These are phyloP conservation scores for Tolypocladium nubicola DNA, from an alignment of 2,329 filamentous ascomycete genomes.

Conservation along the genomic window DNA sequence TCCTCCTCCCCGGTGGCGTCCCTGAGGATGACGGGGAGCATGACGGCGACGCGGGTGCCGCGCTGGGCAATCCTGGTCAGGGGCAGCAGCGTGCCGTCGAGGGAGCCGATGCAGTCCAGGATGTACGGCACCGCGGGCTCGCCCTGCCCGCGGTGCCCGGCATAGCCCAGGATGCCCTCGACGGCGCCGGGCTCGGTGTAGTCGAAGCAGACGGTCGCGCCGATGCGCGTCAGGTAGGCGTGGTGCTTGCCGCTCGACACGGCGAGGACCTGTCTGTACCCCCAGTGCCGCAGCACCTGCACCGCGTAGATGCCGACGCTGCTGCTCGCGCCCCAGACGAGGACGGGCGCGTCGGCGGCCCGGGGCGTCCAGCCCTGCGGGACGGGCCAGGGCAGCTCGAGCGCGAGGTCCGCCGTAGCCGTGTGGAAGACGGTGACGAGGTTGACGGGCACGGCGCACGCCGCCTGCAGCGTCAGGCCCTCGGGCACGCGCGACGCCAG, in stretches of 20 bases:
- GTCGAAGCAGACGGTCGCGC: constrained; percentile 36
- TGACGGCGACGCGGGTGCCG: constrained; percentile 42
- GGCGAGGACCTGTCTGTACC: constrained; percentile 39
- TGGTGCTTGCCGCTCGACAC: constrained; percentile 36
- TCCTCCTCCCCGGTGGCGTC: constrained; percentile 35
- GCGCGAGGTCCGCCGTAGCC: constrained; percentile 33
- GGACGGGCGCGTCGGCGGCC: constrained; percentile 25
- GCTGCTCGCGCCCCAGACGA: constrained; percentile 42
- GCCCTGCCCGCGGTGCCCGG: constrained; percentile 2
- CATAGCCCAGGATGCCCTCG: constrained; percentile 19
- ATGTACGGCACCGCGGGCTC: constrained; percentile 29
- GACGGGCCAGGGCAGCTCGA: constrained; percentile 48
- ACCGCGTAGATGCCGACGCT: constrained; percentile 40
- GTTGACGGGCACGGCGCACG: constrained; percentile 45
- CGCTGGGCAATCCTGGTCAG: constrained; percentile 37
- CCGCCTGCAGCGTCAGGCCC: constrained; percentile 29
- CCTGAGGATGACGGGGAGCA: constrained; percentile 48
- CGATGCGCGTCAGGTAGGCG: constrained; percentile 28
- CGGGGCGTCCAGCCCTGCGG: constrained; percentile 27
- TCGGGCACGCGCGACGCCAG: constrained; percentile 34
- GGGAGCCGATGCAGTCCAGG: constrained; percentile 45
- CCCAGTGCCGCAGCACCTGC: constrained; percentile 40
- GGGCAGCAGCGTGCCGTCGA: constrained; percentile 33
- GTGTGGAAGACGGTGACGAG: constrained; percentile 50
- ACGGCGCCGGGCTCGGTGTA: constrained; percentile 28